Evolutionary conservation across 2,329 filamentous ascomycete species (phyloP).

Genomic region (Colletotrichum theobromicola): DNA sequence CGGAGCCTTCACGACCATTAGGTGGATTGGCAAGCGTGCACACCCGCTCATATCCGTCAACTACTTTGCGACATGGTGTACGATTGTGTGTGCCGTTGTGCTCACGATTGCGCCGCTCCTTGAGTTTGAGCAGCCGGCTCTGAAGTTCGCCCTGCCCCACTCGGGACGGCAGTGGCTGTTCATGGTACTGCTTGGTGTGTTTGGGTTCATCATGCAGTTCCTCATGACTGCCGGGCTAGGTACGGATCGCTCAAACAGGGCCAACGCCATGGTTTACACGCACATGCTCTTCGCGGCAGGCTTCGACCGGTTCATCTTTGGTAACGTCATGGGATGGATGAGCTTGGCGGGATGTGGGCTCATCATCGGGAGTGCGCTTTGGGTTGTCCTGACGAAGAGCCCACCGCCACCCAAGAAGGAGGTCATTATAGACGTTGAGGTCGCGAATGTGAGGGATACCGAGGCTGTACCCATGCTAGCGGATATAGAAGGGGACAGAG

Average conservation of each 20-base stretch:
- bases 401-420: slow-evolving; percentile 29
- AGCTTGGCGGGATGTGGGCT: slow-evolving; percentile 57
- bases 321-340: slow-evolving; percentile 52
- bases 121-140: slow-evolving; percentile 48
- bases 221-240: slow-evolving; percentile 79
- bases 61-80: slow-evolving; percentile 78
- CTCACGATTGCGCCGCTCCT: slow-evolving; percentile 58
- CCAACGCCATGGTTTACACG: slow-evolving; percentile 63
- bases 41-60: slow-evolving; percentile 87
- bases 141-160: slow-evolving; percentile 48
- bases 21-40: slow-evolving; percentile 79
- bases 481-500: slow-evolving; percentile 30
- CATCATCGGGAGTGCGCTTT: slow-evolving; percentile 59
- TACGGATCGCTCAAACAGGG: slow-evolving; percentile 69
- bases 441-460: slow-evolving; percentile 29
- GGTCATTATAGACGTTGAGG: slow-evolving; percentile 38
- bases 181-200: slow-evolving; percentile 70
- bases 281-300: slow-evolving; percentile 61
- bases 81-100: slow-evolving; percentile 67
- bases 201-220: slow-evolving; percentile 86
- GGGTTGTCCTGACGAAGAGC: slow-evolving; percentile 52
- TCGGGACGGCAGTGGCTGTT: slow-evolving; percentile 66
- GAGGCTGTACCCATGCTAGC: slow-evolving; percentile 48
- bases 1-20: slow-evolving; percentile 75
- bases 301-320: slow-evolving; percentile 59